Percentiles rank a stretch among this genome's conserved stretches.
These are phyloP conservation scores for Phialophora expanda DNA, from an alignment of 2,329 filamentous ascomycete species.

Conservation along the genomic window DNA sequence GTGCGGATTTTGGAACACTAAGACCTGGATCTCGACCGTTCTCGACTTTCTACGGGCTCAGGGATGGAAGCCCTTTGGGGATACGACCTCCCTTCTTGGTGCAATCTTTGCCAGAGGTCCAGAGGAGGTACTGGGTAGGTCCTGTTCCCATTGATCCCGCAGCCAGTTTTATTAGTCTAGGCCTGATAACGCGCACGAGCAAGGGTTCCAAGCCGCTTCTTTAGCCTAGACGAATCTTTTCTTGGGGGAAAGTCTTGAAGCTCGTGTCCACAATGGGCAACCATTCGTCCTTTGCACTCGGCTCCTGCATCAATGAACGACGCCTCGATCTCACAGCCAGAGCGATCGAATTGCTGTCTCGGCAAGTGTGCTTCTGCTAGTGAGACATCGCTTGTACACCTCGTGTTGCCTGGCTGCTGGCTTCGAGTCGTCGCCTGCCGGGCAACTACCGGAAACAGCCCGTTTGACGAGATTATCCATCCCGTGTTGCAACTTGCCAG, in stretches of 20 bases:
- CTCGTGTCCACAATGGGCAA: not conserved
- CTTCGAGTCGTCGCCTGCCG: not conserved
- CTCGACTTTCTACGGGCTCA: not conserved
- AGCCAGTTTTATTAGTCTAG: not conserved
- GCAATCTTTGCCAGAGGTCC: not conserved
- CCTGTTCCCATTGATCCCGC: not conserved
- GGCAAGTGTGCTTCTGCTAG: not conserved
- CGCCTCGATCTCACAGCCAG: not conserved
- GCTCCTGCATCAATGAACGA: not conserved
- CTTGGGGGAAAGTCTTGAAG: not conserved
- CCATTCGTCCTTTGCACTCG: not conserved
- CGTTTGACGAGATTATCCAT: not conserved
- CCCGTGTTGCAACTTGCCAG: not conserved
- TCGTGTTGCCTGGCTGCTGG: not conserved
- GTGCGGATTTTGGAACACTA: not conserved
- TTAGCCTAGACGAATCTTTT: not conserved
- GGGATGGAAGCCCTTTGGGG: not conserved
- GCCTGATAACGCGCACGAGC: not conserved
- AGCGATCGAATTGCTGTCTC: not conserved
- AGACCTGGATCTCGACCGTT: not conserved
- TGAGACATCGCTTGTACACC: not conserved
- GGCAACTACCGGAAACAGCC: not conserved
- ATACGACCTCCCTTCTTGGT: not conserved
- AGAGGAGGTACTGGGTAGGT: not conserved
- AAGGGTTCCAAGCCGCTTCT: not conserved